Conservation (phyloP, 1,284 basidiomycete species). For the Porodaedalea pini region DNA sequence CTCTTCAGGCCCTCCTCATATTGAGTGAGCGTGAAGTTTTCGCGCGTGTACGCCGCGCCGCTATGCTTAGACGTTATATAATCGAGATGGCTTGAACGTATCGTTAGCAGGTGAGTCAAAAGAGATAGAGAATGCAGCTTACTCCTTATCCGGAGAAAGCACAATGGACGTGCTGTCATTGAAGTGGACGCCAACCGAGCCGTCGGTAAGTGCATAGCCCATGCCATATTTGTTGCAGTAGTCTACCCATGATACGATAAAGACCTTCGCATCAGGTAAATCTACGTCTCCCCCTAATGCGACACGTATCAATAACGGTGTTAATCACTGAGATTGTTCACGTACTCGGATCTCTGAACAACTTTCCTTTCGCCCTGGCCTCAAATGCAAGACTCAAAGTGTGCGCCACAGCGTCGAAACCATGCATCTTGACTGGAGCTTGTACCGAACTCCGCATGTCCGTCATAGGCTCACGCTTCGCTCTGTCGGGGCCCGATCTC, state of each 20-base stretch:
- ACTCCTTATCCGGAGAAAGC: slow-evolving; percentile 81
- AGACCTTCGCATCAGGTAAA: slow-evolving; percentile 72
- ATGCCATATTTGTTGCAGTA: slow-evolving; percentile 99
- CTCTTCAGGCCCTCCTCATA: slow-evolving; percentile 78
- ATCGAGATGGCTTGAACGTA: slow-evolving; percentile 69
- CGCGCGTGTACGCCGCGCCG: slow-evolving; percentile 66
- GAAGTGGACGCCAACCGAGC: slow-evolving; percentile 92
- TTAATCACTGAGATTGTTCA: no score
- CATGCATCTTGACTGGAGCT: slow-evolving; percentile 39
- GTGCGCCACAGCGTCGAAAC: slow-evolving; percentile 64
- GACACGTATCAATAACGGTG: not conserved
- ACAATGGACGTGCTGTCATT: slow-evolving; percentile 90
- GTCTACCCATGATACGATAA: slow-evolving; percentile 97
- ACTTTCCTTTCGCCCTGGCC: slow-evolving; percentile 50
- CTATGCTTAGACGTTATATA: slow-evolving; percentile 66
- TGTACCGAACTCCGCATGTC: slow-evolving; percentile 22
- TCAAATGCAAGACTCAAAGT: slow-evolving; percentile 70
- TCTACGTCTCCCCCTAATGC: slow-evolving; percentile 36
- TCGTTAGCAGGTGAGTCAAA: slow-evolving; percentile 14
- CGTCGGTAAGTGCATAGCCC: slow-evolving; percentile 95
- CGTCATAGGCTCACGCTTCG: slow-evolving; percentile 31
- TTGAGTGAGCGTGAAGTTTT: slow-evolving; percentile 57
- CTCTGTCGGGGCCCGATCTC: slow-evolving; percentile 28
- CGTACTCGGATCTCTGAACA: slow-evolving; percentile 63
- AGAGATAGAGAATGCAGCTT: slow-evolving; percentile 31